These are phyloP conservation scores for Cyberlindnera saturnus DNA, from an alignment of 805 yeast genomes.

Conservation along the genomic window DNA sequence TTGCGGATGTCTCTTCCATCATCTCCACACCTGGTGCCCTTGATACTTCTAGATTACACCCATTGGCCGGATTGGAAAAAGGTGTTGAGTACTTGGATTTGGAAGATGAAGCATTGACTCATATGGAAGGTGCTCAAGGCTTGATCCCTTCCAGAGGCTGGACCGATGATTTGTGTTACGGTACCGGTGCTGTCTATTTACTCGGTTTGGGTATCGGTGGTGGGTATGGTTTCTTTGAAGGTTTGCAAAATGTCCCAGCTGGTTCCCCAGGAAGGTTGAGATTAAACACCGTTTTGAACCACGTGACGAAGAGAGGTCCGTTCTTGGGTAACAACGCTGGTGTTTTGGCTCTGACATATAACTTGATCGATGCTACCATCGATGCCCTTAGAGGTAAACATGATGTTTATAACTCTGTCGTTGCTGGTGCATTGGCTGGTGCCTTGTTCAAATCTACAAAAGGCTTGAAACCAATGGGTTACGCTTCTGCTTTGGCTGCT, in stretches of 20 bases:
- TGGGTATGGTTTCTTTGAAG: constrained; percentile 80
- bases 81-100: constrained; percentile 87
- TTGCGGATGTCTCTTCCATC: constrained; percentile 56
- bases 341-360: constrained; percentile 84
- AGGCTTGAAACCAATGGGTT: constrained; percentile 84
- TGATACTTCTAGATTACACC: constrained; percentile 75
- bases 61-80: constrained; percentile 85
- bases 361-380: constrained; percentile 71
- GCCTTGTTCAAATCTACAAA: constrained; percentile 82
- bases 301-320: constrained; percentile 93
- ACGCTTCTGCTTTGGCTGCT: constrained; percentile 80
- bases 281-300: constrained; percentile 84
- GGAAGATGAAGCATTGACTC: constrained; percentile 72
- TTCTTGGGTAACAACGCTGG: constrained; percentile 94
- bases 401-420: constrained; percentile 77
- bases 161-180: constrained; percentile 96
- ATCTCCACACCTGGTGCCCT: constrained; percentile 55
- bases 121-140: constrained; percentile 86
- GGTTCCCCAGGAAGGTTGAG: constrained; percentile 74
- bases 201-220: constrained; percentile 89
- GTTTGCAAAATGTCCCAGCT: constrained; percentile 70
- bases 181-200: constrained; percentile 91
- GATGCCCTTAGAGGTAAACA: constrained; percentile 84
- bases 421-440: constrained; percentile 89
- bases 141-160: constrained; percentile 94